phyloP scores from a whole-genome alignment of 1,139 yeast species.

The Kodamaea arcana region DNA sequence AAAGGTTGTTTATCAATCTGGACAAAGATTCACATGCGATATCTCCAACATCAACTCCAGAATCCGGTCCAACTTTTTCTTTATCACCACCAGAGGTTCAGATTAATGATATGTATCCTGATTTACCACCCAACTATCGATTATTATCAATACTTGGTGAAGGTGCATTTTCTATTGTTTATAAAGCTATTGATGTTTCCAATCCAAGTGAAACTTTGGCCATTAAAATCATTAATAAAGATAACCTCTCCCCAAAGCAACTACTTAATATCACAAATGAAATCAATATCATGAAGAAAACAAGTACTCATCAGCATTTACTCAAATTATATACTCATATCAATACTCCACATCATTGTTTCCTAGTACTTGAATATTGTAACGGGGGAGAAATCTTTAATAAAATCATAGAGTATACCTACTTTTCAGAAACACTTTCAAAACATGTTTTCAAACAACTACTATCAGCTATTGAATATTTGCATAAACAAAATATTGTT shows the following conservation, averaged over 20 bases:
- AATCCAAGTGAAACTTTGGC: conserved; percentile 57
- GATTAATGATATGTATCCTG: conserved; percentile 6
- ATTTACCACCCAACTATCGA: conserved; percentile 19
- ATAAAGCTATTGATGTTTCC: conserved; percentile 55
- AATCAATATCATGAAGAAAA: conserved; percentile 75
- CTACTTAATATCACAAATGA: conserved; percentile 70
- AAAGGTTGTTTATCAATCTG: conserved; percentile 11
- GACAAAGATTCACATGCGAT: not conserved
- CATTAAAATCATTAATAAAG: conserved; percentile 76
- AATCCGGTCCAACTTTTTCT: conserved; percentile 4
- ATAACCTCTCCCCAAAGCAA: conserved; percentile 47
- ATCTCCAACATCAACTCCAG: conserved; percentile 3
- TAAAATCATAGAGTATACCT: conserved; percentile 86
- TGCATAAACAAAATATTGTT: conserved; percentile 84
- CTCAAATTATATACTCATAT: conserved; percentile 68
- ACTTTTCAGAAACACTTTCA: conserved; percentile 80
- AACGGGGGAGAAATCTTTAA: conserved; percentile 95
- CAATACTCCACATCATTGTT: conserved; percentile 54
- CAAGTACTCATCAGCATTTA: conserved; percentile 64
- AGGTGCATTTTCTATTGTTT: conserved; percentile 90
- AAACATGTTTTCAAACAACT: conserved; percentile 84
- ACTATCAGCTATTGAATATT: conserved; percentile 73
- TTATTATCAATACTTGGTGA: conserved; percentile 50
- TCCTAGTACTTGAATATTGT: conserved; percentile 77
- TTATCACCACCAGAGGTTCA: conserved; percentile 1